Conservation (phyloP, 495 filamentous ascomycete genomes). For the Penicillium paradoxum region DNA sequence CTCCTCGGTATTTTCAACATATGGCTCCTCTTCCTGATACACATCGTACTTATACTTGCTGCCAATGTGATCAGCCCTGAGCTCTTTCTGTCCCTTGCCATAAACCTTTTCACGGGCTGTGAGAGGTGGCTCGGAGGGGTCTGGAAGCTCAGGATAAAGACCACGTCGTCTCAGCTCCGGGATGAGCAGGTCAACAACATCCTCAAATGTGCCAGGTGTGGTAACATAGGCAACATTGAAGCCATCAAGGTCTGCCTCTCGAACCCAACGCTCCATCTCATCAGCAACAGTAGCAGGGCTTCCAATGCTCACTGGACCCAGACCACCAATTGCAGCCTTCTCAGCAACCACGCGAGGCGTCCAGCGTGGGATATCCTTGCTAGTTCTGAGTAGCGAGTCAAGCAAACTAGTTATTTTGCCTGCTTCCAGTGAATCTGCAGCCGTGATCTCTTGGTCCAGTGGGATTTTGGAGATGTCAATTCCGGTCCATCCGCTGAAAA, state of each 20-base stretch:
- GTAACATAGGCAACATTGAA: slow-evolving; percentile 53
- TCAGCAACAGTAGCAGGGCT: slow-evolving; percentile 52
- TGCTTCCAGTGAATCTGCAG: slow-evolving; percentile 48
- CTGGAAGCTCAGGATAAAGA: slow-evolving; percentile 34
- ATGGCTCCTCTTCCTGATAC: slow-evolving; percentile 46
- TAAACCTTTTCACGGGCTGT: slow-evolving; percentile 59
- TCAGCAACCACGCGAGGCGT: slow-evolving; percentile 50
- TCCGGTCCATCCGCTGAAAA: slow-evolving; percentile 59
- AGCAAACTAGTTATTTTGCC: slow-evolving; percentile 49
- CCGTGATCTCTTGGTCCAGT: slow-evolving; percentile 51
- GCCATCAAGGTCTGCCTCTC: slow-evolving; percentile 57
- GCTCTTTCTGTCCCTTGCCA: slow-evolving; percentile 50
- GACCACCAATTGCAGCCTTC: slow-evolving; percentile 54
- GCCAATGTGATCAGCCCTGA: slow-evolving; percentile 51
- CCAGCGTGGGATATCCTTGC: slow-evolving; percentile 47
- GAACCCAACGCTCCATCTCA: slow-evolving; percentile 54
- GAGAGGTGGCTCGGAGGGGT: slow-evolving; percentile 34
- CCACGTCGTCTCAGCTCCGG: slow-evolving; percentile 55
- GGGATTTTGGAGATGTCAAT: slow-evolving; percentile 56
- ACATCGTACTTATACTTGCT: slow-evolving; percentile 54
- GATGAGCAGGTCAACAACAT: slow-evolving; percentile 55
- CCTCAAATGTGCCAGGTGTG: slow-evolving; percentile 57
- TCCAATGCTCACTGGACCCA: slow-evolving; percentile 49
- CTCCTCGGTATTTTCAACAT: slow-evolving; percentile 5
- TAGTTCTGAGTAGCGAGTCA: slow-evolving; percentile 46